phyloP scores from a whole-genome alignment of 768 basidiomycete species.

The Boletus sp. region DNA sequence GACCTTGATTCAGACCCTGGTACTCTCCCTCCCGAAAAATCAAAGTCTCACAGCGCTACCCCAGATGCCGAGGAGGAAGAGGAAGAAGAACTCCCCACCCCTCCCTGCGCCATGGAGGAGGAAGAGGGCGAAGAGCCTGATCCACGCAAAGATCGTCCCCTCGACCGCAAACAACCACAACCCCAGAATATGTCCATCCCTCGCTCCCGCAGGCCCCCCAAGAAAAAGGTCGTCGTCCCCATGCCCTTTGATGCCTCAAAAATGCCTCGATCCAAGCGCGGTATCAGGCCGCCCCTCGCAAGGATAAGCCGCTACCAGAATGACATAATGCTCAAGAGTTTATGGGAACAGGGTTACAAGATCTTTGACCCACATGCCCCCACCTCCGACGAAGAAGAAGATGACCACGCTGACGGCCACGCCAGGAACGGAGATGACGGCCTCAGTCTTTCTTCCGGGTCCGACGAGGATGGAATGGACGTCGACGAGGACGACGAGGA shows the following conservation, averaged over 20 bases:
- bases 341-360: slow-evolving; percentile 20
- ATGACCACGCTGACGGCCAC: slow-evolving; percentile 4
- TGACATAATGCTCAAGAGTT: not conserved
- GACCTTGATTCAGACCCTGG: not conserved
- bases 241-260: slow-evolving; percentile 18
- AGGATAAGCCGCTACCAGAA: not conserved
- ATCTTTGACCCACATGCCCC: slow-evolving; percentile 20
- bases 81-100: slow-evolving; percentile 43
- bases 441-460: not conserved
- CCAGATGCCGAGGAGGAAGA: slow-evolving; percentile 39
- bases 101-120: slow-evolving; percentile 59
- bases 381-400: slow-evolving; percentile 24
- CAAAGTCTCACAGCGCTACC: slow-evolving; percentile 11
- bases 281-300: not conserved
- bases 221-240: slow-evolving; percentile 14
- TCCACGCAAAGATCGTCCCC: slow-evolving; percentile 16
- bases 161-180: slow-evolving; percentile 5
- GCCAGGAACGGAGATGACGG: slow-evolving; percentile 9
- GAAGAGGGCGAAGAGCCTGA: slow-evolving; percentile 49
- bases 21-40: not conserved
- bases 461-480: slow-evolving; percentile 26
- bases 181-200: not conserved
- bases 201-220: not conserved
- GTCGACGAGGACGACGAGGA: slow-evolving; percentile 32
- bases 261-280: slow-evolving; percentile 20